Evolutionary conservation across 371 early-diverging fungal genomes (phyloP).

Genomic region (Lichtheimia ornata): DNA sequence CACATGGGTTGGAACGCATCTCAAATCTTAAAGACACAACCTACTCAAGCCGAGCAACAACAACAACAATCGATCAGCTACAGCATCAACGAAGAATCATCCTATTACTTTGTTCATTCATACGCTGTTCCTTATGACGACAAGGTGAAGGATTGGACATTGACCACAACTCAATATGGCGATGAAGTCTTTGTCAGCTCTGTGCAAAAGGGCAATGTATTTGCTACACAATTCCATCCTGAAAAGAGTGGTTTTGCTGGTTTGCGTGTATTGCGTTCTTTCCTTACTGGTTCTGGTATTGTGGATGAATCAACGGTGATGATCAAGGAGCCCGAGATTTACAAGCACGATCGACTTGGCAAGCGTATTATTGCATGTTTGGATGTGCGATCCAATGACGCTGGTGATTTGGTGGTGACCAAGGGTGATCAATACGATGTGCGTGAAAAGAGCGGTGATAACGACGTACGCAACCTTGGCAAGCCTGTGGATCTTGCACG

Average conservation of each 20-base stretch:
- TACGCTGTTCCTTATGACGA: conserved; percentile 77
- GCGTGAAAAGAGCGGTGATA: conserved; percentile 70
- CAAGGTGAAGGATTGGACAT: conserved; percentile 60
- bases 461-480: conserved; percentile 94
- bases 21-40: conserved; percentile 37
- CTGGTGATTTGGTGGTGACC: conserved; percentile 95
- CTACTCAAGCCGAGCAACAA: conserved; percentile 5
- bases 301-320: conserved; percentile 26
- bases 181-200: conserved; percentile 85
- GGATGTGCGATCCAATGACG: conserved; percentile 95
- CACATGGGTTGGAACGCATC: conserved; percentile 98
- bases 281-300: conserved; percentile 65
- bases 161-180: conserved; percentile 84
- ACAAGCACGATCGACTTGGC: conserved; percentile 64
- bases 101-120: conserved; percentile 97
- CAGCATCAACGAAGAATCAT: conserved; percentile 49
- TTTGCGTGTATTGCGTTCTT: conserved; percentile 76
- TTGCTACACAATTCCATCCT: conserved; percentile 98
- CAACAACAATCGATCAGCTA: conserved; percentile 33
- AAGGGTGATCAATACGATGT: conserved; percentile 99
- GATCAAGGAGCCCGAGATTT: conserved; percentile 23
- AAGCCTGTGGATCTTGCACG: conserved; percentile 94
- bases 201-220: conserved; percentile 82
- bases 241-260: conserved; percentile 96
- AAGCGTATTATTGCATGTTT: conserved; percentile 95